Evolutionary conservation across 306 rosid species (phyloP).

Genomic region (Vigna unguiculata): DNA sequence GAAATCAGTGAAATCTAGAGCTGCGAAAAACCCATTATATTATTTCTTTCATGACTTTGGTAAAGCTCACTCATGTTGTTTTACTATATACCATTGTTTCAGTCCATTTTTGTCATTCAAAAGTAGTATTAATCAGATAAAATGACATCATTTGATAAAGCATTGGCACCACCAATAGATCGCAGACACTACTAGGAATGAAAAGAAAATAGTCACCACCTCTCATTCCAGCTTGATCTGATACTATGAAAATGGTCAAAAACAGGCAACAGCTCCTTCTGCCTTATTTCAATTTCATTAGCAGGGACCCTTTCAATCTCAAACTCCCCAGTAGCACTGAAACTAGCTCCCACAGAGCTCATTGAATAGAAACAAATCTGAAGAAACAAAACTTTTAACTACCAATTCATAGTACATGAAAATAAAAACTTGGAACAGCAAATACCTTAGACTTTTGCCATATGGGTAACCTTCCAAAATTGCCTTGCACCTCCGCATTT

Average conservation of each 20-base stretch:
- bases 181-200: slow-evolving; percentile 32
- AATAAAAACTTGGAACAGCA: slow-evolving; percentile 36
- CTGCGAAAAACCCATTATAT: slow-evolving; percentile 17
- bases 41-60: slow-evolving; percentile 17
- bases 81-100: not conserved
- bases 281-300: slow-evolving; percentile 75
- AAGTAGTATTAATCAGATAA: slow-evolving; percentile 32
- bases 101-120: slow-evolving; percentile 21
- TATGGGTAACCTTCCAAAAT: slow-evolving; percentile 71
- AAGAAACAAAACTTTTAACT: slow-evolving; percentile 32
- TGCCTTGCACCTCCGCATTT: slow-evolving; percentile 87
- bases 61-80: slow-evolving; percentile 24
- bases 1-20: not conserved
- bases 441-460: slow-evolving; percentile 89
- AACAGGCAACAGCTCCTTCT: slow-evolving; percentile 81
- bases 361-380: slow-evolving; percentile 71
- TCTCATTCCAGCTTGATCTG: slow-evolving; percentile 75
- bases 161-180: slow-evolving; percentile 26
- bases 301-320: slow-evolving; percentile 77
- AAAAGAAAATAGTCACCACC: slow-evolving; percentile 53
- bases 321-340: slow-evolving; percentile 65
- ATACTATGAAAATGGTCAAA: slow-evolving; percentile 77
- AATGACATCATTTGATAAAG: slow-evolving; percentile 12
- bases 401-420: slow-evolving; percentile 27
- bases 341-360: slow-evolving; percentile 53